Percentiles rank a stretch among this genome's conserved stretches.
These are phyloP conservation scores for Ilyonectria sp. DNA, from an alignment of 2,329 filamentous ascomycete species.

Conservation along the genomic window DNA sequence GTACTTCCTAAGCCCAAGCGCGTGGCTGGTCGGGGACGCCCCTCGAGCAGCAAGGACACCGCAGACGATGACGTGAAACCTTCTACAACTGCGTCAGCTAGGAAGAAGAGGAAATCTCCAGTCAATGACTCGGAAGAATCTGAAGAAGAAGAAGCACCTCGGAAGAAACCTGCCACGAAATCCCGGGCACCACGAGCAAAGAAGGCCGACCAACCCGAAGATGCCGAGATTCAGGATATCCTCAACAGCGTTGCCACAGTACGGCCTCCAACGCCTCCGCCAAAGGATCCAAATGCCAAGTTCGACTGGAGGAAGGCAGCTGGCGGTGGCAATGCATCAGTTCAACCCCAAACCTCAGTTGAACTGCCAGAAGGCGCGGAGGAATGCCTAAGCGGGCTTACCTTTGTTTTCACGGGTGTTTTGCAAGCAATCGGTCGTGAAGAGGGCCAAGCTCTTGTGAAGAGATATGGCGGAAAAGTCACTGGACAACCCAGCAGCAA, in stretches of 20 bases:
- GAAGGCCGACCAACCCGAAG: slow-evolving; percentile 77
- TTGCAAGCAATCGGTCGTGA: slow-evolving; percentile 86
- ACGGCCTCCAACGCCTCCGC: slow-evolving; percentile 85
- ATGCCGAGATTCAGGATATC: slow-evolving; percentile 82
- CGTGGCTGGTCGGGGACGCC: slow-evolving; percentile 61
- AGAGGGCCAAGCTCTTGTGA: slow-evolving; percentile 88
- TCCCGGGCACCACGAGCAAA: slow-evolving; percentile 73
- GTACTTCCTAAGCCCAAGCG: slow-evolving; percentile 73
- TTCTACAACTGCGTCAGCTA: slow-evolving; percentile 49
- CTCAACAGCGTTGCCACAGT: slow-evolving; percentile 90
- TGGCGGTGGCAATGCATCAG: slow-evolving; percentile 72
- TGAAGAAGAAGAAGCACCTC: slow-evolving; percentile 72
- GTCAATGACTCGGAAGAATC: slow-evolving; percentile 69
- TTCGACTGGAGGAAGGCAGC: slow-evolving; percentile 82
- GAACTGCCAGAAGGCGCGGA: slow-evolving; percentile 88
- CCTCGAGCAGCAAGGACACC: slow-evolving; percentile 39
- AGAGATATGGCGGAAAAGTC: slow-evolving; percentile 94
- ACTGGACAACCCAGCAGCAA: slow-evolving; percentile 89
- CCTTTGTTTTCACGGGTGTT: slow-evolving; percentile 96
- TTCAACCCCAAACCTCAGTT: slow-evolving; percentile 72
- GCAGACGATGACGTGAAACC: slow-evolving; percentile 49
- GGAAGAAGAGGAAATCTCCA: slow-evolving; percentile 73
- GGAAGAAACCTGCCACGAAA: slow-evolving; percentile 74
- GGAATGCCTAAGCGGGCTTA: slow-evolving; percentile 90
- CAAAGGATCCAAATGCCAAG: slow-evolving; percentile 78